Conservation (phyloP, 2,329 filamentous ascomycete genomes). For the Colletotrichum sp. region DNA sequence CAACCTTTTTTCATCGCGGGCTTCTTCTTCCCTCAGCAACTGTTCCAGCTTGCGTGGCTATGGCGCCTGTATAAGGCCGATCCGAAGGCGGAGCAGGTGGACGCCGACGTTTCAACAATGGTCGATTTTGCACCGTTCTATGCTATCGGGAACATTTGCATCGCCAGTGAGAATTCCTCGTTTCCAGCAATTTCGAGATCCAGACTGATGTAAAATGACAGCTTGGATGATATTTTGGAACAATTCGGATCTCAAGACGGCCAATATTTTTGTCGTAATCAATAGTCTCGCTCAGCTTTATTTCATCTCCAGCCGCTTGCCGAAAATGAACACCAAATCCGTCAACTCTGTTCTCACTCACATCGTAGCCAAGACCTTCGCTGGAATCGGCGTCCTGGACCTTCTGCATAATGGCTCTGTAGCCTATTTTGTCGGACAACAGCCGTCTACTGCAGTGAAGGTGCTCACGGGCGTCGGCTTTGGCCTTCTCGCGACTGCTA, state of each 20-base stretch:
- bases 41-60: conserved; percentile 63
- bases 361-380: conserved; percentile 63
- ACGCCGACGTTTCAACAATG: conserved; percentile 51
- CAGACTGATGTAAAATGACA: conserved; percentile 17
- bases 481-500: conserved; percentile 48
- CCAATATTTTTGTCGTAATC: conserved; percentile 61
- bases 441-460: conserved; percentile 52
- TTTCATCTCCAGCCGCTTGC: conserved; percentile 55
- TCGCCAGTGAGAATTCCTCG: conserved; percentile 49
- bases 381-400: conserved; percentile 64
- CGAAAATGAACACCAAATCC: conserved; percentile 53
- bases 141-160: conserved; percentile 61
- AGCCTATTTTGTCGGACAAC: conserved; percentile 56
- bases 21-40: conserved; percentile 67
- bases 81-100: conserved; percentile 38
- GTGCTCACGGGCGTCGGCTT: conserved; percentile 59
- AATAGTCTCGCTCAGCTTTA: conserved; percentile 61
- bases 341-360: conserved; percentile 61
- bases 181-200: rapidly evolving
- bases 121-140: conserved; percentile 61
- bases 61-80: conserved; percentile 59
- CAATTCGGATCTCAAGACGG: conserved; percentile 48
- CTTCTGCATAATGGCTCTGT: conserved; percentile 63
- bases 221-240: conserved; percentile 71
- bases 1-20: conserved; percentile 63